Conservation (phyloP, 192 early-diverging fungal species). For the Pilaira anomala region DNA sequence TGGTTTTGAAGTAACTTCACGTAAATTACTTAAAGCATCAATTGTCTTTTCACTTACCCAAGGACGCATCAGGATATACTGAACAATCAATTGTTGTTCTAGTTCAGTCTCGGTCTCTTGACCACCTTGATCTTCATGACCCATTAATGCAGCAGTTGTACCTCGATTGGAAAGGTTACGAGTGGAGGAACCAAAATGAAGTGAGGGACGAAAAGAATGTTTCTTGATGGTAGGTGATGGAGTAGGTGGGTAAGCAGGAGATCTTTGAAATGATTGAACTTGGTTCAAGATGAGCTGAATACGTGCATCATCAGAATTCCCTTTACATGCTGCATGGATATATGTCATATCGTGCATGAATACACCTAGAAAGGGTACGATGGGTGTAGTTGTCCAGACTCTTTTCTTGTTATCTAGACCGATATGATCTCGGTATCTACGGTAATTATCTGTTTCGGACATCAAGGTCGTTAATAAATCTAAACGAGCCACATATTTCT, state of each 20-base stretch:
- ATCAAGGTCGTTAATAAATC: slow-evolving; percentile 54
- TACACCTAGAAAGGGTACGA: slow-evolving; percentile 71
- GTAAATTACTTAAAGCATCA: slow-evolving; percentile 62
- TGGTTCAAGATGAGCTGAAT: slow-evolving; percentile 58
- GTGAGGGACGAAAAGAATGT: slow-evolving; percentile 49
- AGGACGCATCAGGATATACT: slow-evolving; percentile 69
- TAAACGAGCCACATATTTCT: slow-evolving; percentile 56
- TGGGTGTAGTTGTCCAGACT: slow-evolving; percentile 39
- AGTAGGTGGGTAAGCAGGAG: slow-evolving; percentile 59
- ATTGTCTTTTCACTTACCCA: slow-evolving; percentile 75
- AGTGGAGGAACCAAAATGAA: slow-evolving; percentile 34
- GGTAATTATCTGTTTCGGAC: slow-evolving; percentile 70
- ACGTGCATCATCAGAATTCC: slow-evolving; percentile 44
- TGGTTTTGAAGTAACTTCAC: slow-evolving; percentile 57
- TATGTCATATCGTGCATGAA: slow-evolving; percentile 80
- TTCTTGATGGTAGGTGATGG: slow-evolving; percentile 40
- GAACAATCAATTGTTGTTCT: slow-evolving; percentile 59
- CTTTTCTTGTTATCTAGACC: slow-evolving; percentile 22
- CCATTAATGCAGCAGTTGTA: slow-evolving; percentile 2
- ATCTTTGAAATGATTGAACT: slow-evolving; percentile 51
- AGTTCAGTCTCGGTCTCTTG: slow-evolving; percentile 55
- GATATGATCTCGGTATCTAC: slow-evolving; percentile 63
- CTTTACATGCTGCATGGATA: slow-evolving; percentile 60
- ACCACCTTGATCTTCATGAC: slow-evolving; percentile 45
- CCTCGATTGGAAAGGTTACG: slow-evolving; percentile 35